Percentiles rank a stretch among this genome's conserved stretches.
phyloP scores from a whole-genome alignment of 2,329 filamentous ascomycete genomes.

The Botrytis squamosa region DNA sequence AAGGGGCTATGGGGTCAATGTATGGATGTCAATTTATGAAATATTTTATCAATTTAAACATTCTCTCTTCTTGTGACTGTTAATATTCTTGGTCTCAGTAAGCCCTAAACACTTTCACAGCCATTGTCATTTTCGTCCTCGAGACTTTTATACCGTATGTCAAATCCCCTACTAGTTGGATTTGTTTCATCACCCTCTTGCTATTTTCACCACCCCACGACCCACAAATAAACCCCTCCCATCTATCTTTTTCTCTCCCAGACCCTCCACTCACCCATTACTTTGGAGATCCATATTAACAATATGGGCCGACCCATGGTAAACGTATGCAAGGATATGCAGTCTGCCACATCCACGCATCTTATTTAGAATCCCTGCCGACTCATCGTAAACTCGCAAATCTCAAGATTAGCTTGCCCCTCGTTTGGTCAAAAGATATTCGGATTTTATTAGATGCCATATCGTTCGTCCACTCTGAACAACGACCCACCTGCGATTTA shows the following conservation, averaged over 20 bases:
- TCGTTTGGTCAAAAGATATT: slow-evolving; percentile 1
- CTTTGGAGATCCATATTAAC: background rate
- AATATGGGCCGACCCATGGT: slow-evolving; percentile 9
- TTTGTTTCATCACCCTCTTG: background rate
- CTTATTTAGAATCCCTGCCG: slow-evolving; percentile 9
- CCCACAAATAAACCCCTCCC: slow-evolving; percentile 15
- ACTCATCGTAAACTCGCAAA: slow-evolving; percentile 21
- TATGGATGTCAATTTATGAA: no score
- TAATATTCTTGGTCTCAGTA: background rate
- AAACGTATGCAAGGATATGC: slow-evolving; percentile 13
- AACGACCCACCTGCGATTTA: slow-evolving; percentile 12
- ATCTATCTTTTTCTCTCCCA: background rate
- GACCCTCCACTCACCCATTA: background rate
- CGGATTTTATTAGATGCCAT: slow-evolving; percentile 12
- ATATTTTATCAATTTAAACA: background rate
- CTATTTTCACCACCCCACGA: slow-evolving; percentile 2
- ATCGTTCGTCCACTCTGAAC: slow-evolving; percentile 1
- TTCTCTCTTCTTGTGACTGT: background rate
- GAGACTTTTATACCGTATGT: background rate
- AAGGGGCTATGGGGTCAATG: background rate
- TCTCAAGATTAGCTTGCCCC: slow-evolving; percentile 20
- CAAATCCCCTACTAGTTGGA: background rate
- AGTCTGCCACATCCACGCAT: slow-evolving; percentile 15
- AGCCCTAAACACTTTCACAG: background rate
- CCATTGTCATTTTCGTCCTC: background rate